Percentiles rank a stretch among this genome's conserved stretches.
phyloP scores from a whole-genome alignment of 176 grass and related monocot genomes.

The Poa pratensis region DNA sequence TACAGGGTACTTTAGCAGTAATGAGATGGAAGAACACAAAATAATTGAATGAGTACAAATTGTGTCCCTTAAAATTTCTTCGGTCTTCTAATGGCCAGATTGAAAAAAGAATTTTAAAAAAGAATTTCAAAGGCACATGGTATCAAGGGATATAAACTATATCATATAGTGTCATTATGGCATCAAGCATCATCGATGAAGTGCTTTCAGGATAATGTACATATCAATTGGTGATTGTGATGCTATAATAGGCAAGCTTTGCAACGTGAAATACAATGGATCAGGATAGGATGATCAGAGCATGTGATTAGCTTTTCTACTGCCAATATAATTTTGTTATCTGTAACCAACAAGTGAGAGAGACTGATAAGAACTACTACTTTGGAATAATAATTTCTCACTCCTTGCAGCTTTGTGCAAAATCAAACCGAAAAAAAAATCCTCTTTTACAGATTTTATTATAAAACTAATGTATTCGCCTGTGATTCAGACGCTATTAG shows the following conservation, averaged over 20 bases:
- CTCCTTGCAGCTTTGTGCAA: neutral
- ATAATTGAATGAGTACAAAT: neutral
- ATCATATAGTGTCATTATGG: neutral
- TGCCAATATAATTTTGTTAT: neutral
- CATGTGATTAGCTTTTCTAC: conserved; percentile 10
- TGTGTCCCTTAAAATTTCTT: neutral
- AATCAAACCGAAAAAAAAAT: neutral
- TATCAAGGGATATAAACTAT: neutral
- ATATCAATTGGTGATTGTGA: neutral
- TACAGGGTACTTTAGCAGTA: neutral
- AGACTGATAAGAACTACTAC: neutral
- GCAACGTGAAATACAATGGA: neutral
- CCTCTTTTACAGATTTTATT: too few relatives aligned
- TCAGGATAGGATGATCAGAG: neutral
- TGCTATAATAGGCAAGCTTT: neutral
- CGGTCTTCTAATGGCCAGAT: neutral
- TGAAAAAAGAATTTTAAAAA: neutral
- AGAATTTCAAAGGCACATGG: neutral
- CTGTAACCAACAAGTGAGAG: conserved; percentile 4
- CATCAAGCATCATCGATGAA: neutral
- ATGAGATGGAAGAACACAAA: neutral
- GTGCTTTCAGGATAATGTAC: neutral
- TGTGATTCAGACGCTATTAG: neutral
- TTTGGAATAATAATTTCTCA: neutral
- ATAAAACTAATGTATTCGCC: too few relatives aligned